Evolutionary conservation across 2,329 filamentous ascomycete species (phyloP), one percentile per base, ranked within the genome.

Genomic region (Aspergillus brunneoviolaceus): DNA sequence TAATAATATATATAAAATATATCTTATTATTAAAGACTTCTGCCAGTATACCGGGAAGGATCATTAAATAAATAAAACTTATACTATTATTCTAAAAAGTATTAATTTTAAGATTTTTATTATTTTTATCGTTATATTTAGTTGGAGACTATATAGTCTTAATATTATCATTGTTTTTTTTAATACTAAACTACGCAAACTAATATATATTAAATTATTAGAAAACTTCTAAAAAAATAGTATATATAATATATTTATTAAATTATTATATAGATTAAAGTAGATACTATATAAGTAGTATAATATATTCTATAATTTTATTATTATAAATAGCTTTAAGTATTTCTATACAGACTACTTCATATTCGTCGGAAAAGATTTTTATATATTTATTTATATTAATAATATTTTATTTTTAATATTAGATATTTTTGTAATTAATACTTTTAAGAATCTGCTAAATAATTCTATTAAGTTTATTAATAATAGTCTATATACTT

Each of bases 171-270:
- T 11, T 23, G 19, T 10, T 1, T 31, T 45, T 23, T 21, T 21
- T 25, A 35, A 31, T 48, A 55, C 5, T 49, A 48, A 33, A 48
- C 19, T 48, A 55, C 33, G 39, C 7, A 49, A n/a, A 55, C 21
- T 55, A 49, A 29, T 49, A 55, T 21, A 31, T 55, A 55, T 48
- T 25, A 35, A 47, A 19, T n/a, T 55, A 25, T n/a, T 31, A 14
- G 25, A 49, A 16, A 10, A 29, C 16, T 31, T 35, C 19, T 49
- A 49, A n/a, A 48, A 31, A 49, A 31, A 23, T 55, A 49, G 27
- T 48, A 55, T 33, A 48, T 31, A 31, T n/a, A 33, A 3, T 52
- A 52, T 19, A 25, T 1, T 47, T 23, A 1, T 54, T 54, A 54
- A 47, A 54, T 35, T 35, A 35, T 35, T 35, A 35, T 35, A 35